Evolutionary conservation across 2,329 filamentous ascomycete species (phyloP).

Genomic region (Colletotrichum sp.): DNA sequence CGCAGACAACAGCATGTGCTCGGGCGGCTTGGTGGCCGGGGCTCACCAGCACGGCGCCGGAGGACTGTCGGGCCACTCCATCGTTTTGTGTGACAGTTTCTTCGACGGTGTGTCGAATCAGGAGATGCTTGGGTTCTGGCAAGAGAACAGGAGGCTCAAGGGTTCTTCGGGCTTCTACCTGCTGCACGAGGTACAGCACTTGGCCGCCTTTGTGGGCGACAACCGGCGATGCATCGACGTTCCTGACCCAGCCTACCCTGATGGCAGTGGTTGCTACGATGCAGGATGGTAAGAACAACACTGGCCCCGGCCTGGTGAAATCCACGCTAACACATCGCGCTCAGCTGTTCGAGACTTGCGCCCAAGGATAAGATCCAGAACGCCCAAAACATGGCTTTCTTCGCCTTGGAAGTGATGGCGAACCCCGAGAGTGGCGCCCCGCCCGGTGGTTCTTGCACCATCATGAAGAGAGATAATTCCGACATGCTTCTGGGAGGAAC

Average conservation of each 20-base stretch:
- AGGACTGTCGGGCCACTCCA: background rate
- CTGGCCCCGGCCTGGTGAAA: accelerated
- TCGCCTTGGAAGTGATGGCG: background rate
- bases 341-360: background rate
- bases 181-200: background rate
- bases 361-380: background rate
- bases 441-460: background rate
- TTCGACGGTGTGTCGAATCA: background rate
- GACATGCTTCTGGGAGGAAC: background rate
- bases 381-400: background rate
- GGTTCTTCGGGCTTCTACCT: background rate
- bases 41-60: background rate
- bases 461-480: background rate
- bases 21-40: background rate
- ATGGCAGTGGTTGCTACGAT: background rate
- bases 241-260: background rate
- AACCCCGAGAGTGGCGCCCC: background rate
- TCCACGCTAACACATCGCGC: background rate
- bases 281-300: background rate
- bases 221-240: background rate
- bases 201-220: background rate
- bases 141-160: background rate
- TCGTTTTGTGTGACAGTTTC: background rate
- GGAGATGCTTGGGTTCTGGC: background rate
- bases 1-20: background rate